Evolutionary conservation across 1,284 basidiomycete genomes (phyloP), one percentile per base, ranked within the genome.

Genomic region (Naganishia liquefaciens): DNA sequence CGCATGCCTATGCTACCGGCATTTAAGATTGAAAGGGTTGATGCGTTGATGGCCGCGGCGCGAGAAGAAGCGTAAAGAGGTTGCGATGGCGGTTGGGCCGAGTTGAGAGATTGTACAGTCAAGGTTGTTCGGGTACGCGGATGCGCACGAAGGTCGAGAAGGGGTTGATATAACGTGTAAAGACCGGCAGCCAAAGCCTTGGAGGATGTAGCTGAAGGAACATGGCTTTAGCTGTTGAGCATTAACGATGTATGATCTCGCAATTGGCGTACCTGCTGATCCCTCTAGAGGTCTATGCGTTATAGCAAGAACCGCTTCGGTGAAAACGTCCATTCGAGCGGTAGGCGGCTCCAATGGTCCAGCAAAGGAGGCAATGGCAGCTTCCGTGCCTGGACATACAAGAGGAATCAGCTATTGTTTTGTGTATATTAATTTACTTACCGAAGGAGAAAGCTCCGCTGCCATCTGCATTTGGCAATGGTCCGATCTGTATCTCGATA

Each of bases 91-190:
- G 61, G 40, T 19, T 62, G 64, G 30, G 64, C 46, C 7, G 65
- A 55, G 79, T 74, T 86, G 28, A 81, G 71, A 19, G 79, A 79
- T 74, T 84, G 87, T 61, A 86, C 84, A 21, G 87, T 86, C 53
- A 84, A 74, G 69, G 89, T 89, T 47, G 90, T 78, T 68, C 86
- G 77, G 11, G 83, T 80, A 62, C 83, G 76, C 21, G 83, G 83
- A 74, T 82, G 74, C 68, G 81, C 73, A 68, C 80, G 70, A 21
- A 83, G 76, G 39, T 78, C 70, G 46, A 84, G 75, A 7, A 83
- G 73, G 4, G 79, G 76, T 4, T 71, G 64, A 60, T 80, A 74
- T 44, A 80, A 72, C 15, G 69, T 70, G 39, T 68, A 46, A 25
- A 81, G 69, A 3, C 73, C 70, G 3, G 73, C 66, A 40, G 77